Evolutionary conservation across 768 basidiomycete species (phyloP).

Genomic region (Serendipita sp.): DNA sequence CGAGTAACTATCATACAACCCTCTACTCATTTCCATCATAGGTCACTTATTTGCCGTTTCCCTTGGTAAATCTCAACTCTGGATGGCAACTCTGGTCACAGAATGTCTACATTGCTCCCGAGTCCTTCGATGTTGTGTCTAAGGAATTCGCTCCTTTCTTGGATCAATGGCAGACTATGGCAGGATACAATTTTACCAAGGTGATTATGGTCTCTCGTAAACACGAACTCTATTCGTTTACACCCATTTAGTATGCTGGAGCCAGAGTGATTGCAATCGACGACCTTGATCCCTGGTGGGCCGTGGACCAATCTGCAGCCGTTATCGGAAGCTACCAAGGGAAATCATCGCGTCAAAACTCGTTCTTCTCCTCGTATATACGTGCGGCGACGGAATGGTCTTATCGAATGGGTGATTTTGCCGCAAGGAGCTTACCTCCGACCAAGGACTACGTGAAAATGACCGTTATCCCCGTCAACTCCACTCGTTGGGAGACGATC

Average conservation of each 20-base stretch:
- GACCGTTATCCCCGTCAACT: constrained; percentile 29
- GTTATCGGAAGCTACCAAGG: constrained; percentile 38
- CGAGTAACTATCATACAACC: neutral
- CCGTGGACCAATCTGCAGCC: constrained; percentile 35
- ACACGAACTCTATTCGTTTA: neutral
- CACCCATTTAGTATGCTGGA: constrained; percentile 27
- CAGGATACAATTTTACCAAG: constrained; percentile 7
- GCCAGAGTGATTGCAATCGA: constrained; percentile 41
- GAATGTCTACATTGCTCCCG: constrained; percentile 5
- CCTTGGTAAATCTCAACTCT: constrained; percentile 5
- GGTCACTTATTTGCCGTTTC: constrained; percentile 9
- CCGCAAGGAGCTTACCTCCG: constrained; percentile 33
- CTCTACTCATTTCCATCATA: neutral
- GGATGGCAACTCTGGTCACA: neutral
- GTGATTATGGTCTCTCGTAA: neutral
- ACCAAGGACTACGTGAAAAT: constrained; percentile 33
- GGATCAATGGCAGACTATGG: constrained; percentile 24
- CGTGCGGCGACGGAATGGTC: constrained; percentile 17
- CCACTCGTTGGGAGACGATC: constrained; percentile 26
- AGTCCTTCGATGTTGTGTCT: constrained; percentile 8
- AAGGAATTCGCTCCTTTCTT: constrained; percentile 24
- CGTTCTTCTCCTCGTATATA: constrained; percentile 23
- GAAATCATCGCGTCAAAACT: constrained; percentile 27
- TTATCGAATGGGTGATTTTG: constrained; percentile 31
- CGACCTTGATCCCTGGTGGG: constrained; percentile 32